phyloP scores from a whole-genome alignment of 1,284 basidiomycete genomes.

The Laetiporus sulphureus region DNA sequence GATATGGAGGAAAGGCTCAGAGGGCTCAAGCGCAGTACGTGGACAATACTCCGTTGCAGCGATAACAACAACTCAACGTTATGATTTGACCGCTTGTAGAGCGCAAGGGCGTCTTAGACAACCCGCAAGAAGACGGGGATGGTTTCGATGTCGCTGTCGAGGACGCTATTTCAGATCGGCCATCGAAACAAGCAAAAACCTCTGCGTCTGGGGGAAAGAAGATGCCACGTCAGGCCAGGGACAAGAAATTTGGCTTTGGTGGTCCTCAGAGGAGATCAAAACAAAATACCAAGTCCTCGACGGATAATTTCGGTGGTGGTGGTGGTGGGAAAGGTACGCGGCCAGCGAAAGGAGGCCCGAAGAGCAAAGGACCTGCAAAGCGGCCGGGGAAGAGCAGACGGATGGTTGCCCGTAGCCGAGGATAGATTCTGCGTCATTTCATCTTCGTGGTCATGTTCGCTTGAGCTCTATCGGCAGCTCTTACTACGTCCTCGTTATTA shows the following conservation, averaged over 20 bases:
- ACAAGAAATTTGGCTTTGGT: slow-evolving; percentile 80
- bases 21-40: slow-evolving; percentile 82
- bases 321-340: slow-evolving; percentile 27
- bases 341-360: slow-evolving; percentile 24
- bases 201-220: slow-evolving; percentile 29
- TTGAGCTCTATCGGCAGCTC: too few relatives aligned
- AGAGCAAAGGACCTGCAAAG: slow-evolving; percentile 32
- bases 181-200: slow-evolving; percentile 50
- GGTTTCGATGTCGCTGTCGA: slow-evolving; percentile 84
- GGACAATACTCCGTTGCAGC: slow-evolving; percentile 8
- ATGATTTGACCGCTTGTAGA: slow-evolving; percentile 43
- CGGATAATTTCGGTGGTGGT: slow-evolving; percentile 61
- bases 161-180: slow-evolving; percentile 74
- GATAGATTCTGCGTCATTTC: slow-evolving; percentile 1
- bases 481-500: too few relatives aligned
- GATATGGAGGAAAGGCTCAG: slow-evolving; percentile 81
- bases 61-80: too few relatives aligned
- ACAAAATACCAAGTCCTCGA: slow-evolving; percentile 76
- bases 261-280: slow-evolving; percentile 62
- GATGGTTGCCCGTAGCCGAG: slow-evolving; percentile 38
- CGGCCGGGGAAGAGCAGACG: slow-evolving; percentile 61
- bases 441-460: too few relatives aligned
- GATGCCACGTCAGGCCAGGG: slow-evolving; percentile 61
- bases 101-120: slow-evolving; percentile 79
- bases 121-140: slow-evolving; percentile 59